phyloP scores from a whole-genome alignment of 139 green algal genomes.

The Eudorina sp. region DNA sequence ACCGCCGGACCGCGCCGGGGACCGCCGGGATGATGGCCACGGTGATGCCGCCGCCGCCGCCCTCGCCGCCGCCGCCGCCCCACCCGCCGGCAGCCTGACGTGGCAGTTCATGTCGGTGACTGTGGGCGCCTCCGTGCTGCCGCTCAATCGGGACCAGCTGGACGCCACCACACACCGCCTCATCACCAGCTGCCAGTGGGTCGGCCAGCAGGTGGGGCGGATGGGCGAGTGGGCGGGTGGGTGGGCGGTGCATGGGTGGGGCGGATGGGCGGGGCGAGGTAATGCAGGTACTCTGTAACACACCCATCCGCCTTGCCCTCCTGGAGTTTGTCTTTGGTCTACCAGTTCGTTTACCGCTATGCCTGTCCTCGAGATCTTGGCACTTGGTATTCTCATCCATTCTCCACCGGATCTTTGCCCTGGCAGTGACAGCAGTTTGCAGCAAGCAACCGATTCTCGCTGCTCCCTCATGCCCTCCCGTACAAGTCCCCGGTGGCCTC shows the following conservation, averaged over 20 bases:
- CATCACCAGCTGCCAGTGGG: not conserved
- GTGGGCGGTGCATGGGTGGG: slow-evolving; percentile 9
- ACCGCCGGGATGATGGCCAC: not conserved
- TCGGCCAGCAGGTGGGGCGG: not conserved
- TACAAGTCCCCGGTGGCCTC: too few species aligned
- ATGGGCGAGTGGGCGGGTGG: not conserved
- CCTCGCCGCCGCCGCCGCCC: not conserved
- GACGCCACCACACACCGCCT: not conserved
- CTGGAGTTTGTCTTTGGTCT: too few species aligned
- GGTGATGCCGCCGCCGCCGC: not conserved
- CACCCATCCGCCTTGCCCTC: too few species aligned
- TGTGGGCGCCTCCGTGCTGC: not conserved
- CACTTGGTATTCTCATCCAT: too few species aligned
- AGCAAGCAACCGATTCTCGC: too few species aligned
- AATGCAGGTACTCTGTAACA: too few species aligned
- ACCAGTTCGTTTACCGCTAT: too few species aligned
- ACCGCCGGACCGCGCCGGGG: not conserved
- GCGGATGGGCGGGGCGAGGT: not conserved
- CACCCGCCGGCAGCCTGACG: not conserved
- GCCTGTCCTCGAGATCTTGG: too few species aligned
- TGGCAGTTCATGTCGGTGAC: slow-evolving; percentile 25
- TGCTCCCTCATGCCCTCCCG: too few species aligned
- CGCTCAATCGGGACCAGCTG: not conserved
- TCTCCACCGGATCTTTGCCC: too few species aligned
- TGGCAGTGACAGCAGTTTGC: too few species aligned